Percentiles rank a stretch among this genome's conserved stretches.
phyloP scores from a whole-genome alignment of 352 stramenopile species.

The Globisporangium cederbergense region DNA sequence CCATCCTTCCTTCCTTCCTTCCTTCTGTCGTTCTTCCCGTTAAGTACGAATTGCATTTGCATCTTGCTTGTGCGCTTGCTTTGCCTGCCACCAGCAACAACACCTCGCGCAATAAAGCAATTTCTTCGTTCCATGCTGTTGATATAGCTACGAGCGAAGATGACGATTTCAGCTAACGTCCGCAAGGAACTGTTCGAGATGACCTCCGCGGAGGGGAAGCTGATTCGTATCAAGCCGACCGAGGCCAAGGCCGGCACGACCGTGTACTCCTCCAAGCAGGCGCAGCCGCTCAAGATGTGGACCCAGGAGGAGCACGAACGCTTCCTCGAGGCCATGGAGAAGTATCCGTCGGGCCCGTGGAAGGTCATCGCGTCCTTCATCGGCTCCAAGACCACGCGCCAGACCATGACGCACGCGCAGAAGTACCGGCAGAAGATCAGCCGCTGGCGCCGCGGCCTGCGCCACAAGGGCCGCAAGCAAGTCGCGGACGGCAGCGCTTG shows the following conservation, averaged over 20 bases:
- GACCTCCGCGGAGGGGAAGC: slow-evolving; percentile 67
- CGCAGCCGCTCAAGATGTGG: slow-evolving; percentile 84
- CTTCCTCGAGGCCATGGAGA: slow-evolving; percentile 84
- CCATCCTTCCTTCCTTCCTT: slow-evolving; percentile 20
- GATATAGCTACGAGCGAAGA: slow-evolving; percentile 26
- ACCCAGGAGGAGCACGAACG: slow-evolving; percentile 84
- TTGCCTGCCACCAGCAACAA: neutral
- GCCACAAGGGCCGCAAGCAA: slow-evolving; percentile 80
- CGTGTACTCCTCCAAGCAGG: slow-evolving; percentile 82
- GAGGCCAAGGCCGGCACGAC: slow-evolving; percentile 82
- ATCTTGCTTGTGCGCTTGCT: slow-evolving; percentile 10
- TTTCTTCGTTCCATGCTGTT: slow-evolving; percentile 20
- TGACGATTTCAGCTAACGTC: slow-evolving; percentile 85
- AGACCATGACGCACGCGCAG: slow-evolving; percentile 91
- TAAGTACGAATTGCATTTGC: slow-evolving; percentile 37
- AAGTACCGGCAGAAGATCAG: slow-evolving; percentile 87
- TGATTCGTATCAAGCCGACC: slow-evolving; percentile 83
- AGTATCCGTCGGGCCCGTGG: slow-evolving; percentile 79
- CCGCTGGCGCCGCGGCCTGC: slow-evolving; percentile 69
- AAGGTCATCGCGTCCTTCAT: slow-evolving; percentile 82
- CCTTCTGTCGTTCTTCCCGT: slow-evolving; percentile 9
- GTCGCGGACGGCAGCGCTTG: slow-evolving; percentile 24
- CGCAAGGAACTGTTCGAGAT: slow-evolving; percentile 86
- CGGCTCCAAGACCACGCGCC: slow-evolving; percentile 85
- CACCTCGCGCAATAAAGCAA: slow-evolving; percentile 12